These are phyloP conservation scores for Emmonsiellopsis sp. DNA, from an alignment of 2,329 filamentous ascomycete genomes.

Conservation along the genomic window DNA sequence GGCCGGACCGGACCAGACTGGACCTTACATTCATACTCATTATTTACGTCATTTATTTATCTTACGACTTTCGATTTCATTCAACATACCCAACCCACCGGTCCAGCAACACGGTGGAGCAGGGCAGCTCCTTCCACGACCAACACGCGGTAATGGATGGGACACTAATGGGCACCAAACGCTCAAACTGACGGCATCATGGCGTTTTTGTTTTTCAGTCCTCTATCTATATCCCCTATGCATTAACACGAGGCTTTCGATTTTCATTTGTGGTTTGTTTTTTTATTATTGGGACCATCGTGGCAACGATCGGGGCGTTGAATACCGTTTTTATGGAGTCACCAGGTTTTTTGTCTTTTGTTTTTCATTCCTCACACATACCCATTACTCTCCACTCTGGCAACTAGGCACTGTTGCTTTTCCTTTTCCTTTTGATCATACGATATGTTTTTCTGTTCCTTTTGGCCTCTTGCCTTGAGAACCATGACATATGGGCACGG, in stretches of 20 bases:
- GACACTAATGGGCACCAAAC: not conserved
- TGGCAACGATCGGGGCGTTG: not conserved
- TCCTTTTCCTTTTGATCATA: conserved; percentile 3
- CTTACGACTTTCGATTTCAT: conserved; percentile 2
- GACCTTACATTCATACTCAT: conserved; percentile 1
- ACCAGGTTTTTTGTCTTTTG: conserved; percentile 7
- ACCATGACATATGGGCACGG: not conserved
- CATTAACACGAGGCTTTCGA: not conserved
- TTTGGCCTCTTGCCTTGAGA: conserved; percentile 4
- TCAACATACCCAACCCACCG: not conserved
- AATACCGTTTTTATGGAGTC: conserved; percentile 1
- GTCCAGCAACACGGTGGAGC: not conserved
- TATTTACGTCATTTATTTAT: not conserved
- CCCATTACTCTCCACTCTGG: conserved; percentile 9
- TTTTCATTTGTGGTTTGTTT: not conserved
- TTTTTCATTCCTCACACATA: conserved; percentile 7
- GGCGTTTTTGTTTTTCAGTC: not conserved
- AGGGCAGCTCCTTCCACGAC: not conserved
- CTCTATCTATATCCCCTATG: not conserved
- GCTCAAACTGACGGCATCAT: not conserved
- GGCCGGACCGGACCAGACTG: conserved; percentile 16
- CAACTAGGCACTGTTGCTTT: conserved; percentile 9
- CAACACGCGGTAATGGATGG: not conserved
- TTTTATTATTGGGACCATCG: not conserved
- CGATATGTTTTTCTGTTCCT: conserved; percentile 2